A percentile compares a stretch with the other conserved stretches of the same genome.
Conservation (phyloP, 2,329 filamentous ascomycete species). For the Blastomyces silverae region DNA sequence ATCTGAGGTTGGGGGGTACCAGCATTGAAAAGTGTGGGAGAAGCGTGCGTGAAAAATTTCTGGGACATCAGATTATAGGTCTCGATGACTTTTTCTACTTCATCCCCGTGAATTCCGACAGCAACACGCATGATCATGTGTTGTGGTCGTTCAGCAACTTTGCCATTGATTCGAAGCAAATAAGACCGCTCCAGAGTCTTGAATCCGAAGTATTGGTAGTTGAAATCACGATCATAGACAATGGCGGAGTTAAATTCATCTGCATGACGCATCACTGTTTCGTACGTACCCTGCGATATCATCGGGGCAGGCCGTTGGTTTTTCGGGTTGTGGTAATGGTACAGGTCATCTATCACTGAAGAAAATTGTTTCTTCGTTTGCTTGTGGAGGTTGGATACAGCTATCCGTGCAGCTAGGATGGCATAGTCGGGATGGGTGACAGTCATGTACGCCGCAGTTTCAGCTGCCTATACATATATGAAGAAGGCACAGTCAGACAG, state of each 20-base stretch:
- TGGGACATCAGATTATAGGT: constrained; percentile 99
- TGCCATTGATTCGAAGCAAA: constrained; percentile 87
- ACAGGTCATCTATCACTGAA: constrained; percentile 85
- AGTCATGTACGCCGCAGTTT: constrained; percentile 99
- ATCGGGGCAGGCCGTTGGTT: constrained; percentile 79
- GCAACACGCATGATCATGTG: constrained; percentile 99
- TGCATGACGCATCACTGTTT: constrained; percentile 89
- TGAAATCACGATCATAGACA: constrained; percentile 98
- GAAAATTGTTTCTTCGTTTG: constrained; percentile 99
- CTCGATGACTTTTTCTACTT: constrained; percentile 91
- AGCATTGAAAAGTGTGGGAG: constrained; percentile 95
- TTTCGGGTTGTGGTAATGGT: constrained; percentile 93
- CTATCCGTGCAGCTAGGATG: constrained; percentile 95
- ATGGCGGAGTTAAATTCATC: constrained; percentile 98
- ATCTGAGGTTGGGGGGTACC: constrained; percentile 91
- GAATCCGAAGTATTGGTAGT: constrained; percentile 99
- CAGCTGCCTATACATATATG: constrained; percentile 63
- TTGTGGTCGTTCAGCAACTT: constrained; percentile 94
- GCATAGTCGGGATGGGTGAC: constrained; percentile 98
- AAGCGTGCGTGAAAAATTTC: constrained; percentile 98
- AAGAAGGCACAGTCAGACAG: not conserved
- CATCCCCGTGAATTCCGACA: constrained; percentile 91
- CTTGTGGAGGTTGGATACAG: constrained; percentile 99
- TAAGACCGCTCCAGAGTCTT: constrained; percentile 98
- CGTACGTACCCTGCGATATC: constrained; percentile 87